phyloP scores from a whole-genome alignment of 352 stramenopile species.

The Globisporangium mamillatum region DNA sequence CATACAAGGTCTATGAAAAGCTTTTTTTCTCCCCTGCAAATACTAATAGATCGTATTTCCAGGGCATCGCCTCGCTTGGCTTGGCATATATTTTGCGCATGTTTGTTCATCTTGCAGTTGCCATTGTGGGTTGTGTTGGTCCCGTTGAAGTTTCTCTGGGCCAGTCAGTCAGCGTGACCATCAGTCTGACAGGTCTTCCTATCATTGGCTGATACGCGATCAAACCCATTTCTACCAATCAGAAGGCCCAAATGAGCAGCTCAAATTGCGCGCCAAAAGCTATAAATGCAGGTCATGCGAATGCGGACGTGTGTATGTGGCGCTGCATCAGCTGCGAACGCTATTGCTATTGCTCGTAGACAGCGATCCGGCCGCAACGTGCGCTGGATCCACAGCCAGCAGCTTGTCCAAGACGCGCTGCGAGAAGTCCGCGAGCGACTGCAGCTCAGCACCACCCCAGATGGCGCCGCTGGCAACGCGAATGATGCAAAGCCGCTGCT shows the following conservation, averaged over 20 bases:
- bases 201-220: slow-evolving; percentile 2
- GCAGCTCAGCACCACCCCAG: slow-evolving; percentile 6
- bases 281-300: not conserved
- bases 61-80: not conserved
- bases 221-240: not conserved
- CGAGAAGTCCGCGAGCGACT: slow-evolving; percentile 13
- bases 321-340: not conserved
- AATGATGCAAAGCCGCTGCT: slow-evolving; percentile 58
- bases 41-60: slow-evolving; percentile 10
- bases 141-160: slow-evolving; percentile 8
- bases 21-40: slow-evolving; percentile 13
- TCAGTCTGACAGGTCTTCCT: not conserved
- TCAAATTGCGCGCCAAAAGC: not conserved
- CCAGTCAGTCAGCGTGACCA: not conserved
- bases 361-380: not conserved
- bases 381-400: slow-evolving; percentile 14
- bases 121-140: not conserved
- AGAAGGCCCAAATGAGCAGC: not conserved
- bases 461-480: not conserved
- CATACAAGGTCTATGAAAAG: slow-evolving; percentile 1
- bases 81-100: no score
- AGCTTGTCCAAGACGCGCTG: slow-evolving; percentile 12
- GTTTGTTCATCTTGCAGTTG: not conserved
- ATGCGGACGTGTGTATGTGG: not conserved
- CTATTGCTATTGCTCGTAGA: not conserved